Evolutionary conservation across 805 yeast species (phyloP).

Genomic region (Monosporozyma servazzii): DNA sequence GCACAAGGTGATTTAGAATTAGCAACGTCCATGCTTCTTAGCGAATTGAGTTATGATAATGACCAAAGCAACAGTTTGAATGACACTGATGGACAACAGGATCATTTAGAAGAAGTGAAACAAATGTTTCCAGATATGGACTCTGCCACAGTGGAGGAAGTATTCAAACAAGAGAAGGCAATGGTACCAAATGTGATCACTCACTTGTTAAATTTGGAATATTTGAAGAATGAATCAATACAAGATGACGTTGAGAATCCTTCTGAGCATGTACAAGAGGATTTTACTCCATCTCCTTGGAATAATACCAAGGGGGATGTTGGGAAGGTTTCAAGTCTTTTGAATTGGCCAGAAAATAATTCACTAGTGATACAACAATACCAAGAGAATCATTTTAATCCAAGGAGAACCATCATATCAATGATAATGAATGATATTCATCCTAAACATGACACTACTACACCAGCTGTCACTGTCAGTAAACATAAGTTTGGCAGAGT

Average conservation of each 20-base stretch:
- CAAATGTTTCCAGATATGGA: slow-evolving; percentile 41
- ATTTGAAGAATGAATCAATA: slow-evolving; percentile 5
- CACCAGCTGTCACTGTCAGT: neutral
- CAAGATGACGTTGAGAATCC: slow-evolving; percentile 11
- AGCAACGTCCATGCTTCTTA: slow-evolving; percentile 20
- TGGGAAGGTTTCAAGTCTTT: slow-evolving; percentile 9
- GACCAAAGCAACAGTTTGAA: neutral
- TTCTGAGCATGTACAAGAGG: slow-evolving; percentile 12
- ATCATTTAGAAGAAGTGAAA: slow-evolving; percentile 16
- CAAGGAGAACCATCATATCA: slow-evolving; percentile 31
- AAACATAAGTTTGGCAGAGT: slow-evolving; percentile 1
- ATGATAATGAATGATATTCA: slow-evolving; percentile 17
- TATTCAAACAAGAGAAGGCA: slow-evolving; percentile 18
- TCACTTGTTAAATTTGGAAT: slow-evolving; percentile 10
- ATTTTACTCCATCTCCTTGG: slow-evolving; percentile 1
- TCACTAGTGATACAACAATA: slow-evolving; percentile 20
- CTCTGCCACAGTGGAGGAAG: slow-evolving; percentile 22
- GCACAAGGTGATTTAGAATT: slow-evolving; percentile 15
- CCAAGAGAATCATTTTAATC: slow-evolving; percentile 24
- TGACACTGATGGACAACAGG: neutral
- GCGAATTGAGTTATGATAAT: slow-evolving; percentile 8
- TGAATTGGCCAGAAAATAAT: slow-evolving; percentile 13
- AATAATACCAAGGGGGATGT: neutral
- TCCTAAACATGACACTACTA: neutral
- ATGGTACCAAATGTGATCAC: neutral